Percentiles rank a stretch among this genome's conserved stretches.
Evolutionary conservation across 768 basidiomycete species (phyloP).

Genomic region (Solioccasus polychromus): DNA sequence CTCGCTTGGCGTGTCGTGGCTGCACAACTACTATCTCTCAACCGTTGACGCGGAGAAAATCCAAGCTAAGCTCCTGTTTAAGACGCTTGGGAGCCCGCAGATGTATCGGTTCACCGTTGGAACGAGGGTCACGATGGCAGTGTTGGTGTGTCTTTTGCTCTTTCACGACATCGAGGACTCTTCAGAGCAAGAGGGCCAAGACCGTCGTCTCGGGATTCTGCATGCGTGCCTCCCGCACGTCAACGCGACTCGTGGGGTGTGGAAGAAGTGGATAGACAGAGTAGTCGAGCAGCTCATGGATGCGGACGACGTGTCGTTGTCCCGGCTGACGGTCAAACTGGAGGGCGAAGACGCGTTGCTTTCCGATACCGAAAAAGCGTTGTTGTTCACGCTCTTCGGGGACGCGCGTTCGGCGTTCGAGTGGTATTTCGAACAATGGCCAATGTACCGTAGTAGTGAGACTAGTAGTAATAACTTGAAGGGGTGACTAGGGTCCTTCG

Average conservation of each 20-base stretch:
- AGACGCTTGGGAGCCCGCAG: slow-evolving; percentile 9
- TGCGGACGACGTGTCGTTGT: slow-evolving; percentile 2
- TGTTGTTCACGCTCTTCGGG: slow-evolving; percentile 17
- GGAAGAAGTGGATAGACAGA: slow-evolving; percentile 21
- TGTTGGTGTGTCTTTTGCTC: slow-evolving; percentile 19
- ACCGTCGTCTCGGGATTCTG: slow-evolving; percentile 15
- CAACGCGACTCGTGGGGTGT: slow-evolving; percentile 16
- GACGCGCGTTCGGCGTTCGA: slow-evolving; percentile 23
- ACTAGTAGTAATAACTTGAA: neutral
- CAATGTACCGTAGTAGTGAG: slow-evolving; percentile 5
- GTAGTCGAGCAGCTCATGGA: slow-evolving; percentile 19
- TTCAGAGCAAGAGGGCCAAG: slow-evolving; percentile 13
- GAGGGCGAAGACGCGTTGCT: neutral
- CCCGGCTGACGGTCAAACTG: slow-evolving; percentile 2
- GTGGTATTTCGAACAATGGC: slow-evolving; percentile 16
- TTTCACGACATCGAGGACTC: slow-evolving; percentile 11
- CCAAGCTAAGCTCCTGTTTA: slow-evolving; percentile 21
- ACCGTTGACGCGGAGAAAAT: slow-evolving; percentile 30
- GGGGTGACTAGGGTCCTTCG: slow-evolving; percentile 25
- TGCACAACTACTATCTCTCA: slow-evolving; percentile 29
- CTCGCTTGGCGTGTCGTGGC: slow-evolving; percentile 30
- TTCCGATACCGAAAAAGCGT: slow-evolving; percentile 7
- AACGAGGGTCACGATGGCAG: slow-evolving; percentile 18
- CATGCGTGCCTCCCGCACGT: slow-evolving; percentile 13
- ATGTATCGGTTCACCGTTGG: slow-evolving; percentile 12